Conservation (phyloP, 1,139 yeast genomes). For the Dujonia santamariae region DNA sequence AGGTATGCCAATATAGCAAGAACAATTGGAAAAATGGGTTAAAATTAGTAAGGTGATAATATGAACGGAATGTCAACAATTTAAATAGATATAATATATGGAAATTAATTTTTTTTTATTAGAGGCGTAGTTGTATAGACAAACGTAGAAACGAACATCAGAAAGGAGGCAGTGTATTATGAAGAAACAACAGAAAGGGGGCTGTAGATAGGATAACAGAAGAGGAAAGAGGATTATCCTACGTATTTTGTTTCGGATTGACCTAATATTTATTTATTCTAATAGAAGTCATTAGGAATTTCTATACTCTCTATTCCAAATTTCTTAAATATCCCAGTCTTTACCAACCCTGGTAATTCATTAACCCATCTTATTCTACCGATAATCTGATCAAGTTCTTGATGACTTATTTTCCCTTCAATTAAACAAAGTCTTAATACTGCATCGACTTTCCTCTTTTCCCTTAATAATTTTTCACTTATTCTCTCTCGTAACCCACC, state of each 20-base stretch:
- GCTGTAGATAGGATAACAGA: too few relatives aligned
- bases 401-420: slow-evolving; percentile 32
- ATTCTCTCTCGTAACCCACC: slow-evolving; percentile 53
- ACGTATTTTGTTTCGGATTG: too few relatives aligned
- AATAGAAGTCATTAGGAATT: slow-evolving; percentile 7
- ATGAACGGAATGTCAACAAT: too few relatives aligned
- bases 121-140: too few relatives aligned
- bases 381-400: slow-evolving; percentile 37
- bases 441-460: slow-evolving; percentile 44
- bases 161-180: too few relatives aligned
- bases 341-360: slow-evolving; percentile 24
- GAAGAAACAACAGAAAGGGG: too few relatives aligned
- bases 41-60: too few relatives aligned
- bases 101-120: not conserved
- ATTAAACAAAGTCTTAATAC: slow-evolving; percentile 43
- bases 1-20: slow-evolving; percentile 29
- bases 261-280: too few relatives aligned
- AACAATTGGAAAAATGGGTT: too few relatives aligned
- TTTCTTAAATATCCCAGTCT: slow-evolving; percentile 27
- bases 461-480: slow-evolving; percentile 40
- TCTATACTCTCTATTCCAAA: slow-evolving; percentile 18
- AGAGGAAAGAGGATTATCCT: too few relatives aligned
- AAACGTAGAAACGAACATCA: too few relatives aligned
- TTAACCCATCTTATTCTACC: slow-evolving; percentile 32
- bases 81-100: too few relatives aligned